These are phyloP conservation scores for Yamadazyma taylorii DNA, from an alignment of 1,139 yeast genomes.

Conservation along the genomic window DNA sequence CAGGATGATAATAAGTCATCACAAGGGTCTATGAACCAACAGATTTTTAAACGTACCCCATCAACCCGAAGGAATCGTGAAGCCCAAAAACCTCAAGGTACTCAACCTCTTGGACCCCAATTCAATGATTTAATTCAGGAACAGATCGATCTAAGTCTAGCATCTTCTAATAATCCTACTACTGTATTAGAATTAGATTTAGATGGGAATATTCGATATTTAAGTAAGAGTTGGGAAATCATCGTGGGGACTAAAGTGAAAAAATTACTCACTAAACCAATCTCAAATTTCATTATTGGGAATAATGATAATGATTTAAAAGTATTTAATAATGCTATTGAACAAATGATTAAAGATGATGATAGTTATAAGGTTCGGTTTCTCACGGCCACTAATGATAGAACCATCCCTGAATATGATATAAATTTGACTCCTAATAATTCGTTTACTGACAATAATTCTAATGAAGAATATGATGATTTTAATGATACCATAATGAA, in stretches of 20 bases:
- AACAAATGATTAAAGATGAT: constrained; percentile 71
- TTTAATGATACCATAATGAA: neutral
- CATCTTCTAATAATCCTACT: constrained; percentile 72
- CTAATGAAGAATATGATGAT: neutral
- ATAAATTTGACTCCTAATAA: constrained; percentile 30
- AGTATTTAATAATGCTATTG: constrained; percentile 70
- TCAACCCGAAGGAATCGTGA: too few relatives aligned
- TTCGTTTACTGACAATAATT: constrained; percentile 14
- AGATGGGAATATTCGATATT: constrained; percentile 72
- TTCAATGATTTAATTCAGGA: constrained; percentile 32
- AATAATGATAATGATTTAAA: constrained; percentile 56
- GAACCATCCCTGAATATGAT: constrained; percentile 11
- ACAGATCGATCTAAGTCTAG: constrained; percentile 49
- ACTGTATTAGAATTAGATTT: constrained; percentile 83
- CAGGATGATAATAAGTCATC: neutral
- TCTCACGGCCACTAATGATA: constrained; percentile 52
- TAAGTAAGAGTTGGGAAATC: constrained; percentile 75
- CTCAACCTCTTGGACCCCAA: too few relatives aligned
- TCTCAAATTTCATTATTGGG: constrained; percentile 68
- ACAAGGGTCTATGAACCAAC: too few relatives aligned
- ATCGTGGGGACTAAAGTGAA: constrained; percentile 66
- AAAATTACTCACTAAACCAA: constrained; percentile 58
- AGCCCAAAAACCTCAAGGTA: too few relatives aligned
- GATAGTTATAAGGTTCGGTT: constrained; percentile 77
- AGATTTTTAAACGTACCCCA: too few relatives aligned